These are phyloP conservation scores for Penicillium nordicum DNA, from an alignment of 2,329 filamentous ascomycete genomes.

Conservation along the genomic window DNA sequence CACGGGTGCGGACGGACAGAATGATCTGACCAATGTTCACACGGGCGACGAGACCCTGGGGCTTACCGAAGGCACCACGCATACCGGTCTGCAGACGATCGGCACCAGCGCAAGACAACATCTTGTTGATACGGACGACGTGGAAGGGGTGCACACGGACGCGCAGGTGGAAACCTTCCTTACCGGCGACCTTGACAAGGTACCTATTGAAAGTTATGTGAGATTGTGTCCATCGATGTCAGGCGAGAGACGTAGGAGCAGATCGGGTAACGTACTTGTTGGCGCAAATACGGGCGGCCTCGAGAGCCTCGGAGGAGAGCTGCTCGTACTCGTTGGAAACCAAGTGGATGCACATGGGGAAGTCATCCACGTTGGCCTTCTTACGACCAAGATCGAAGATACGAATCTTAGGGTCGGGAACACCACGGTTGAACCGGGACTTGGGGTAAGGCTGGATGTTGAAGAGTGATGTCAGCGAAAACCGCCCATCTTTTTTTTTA, in stretches of 20 bases:
- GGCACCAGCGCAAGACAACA: constrained; percentile 99
- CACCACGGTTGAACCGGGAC: constrained; percentile 99
- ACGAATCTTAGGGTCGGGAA: constrained; percentile 74
- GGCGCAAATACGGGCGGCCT: constrained; percentile 99
- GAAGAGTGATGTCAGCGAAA: constrained; percentile 22
- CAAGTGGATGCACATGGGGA: constrained; percentile 98
- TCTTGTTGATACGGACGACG: constrained; percentile 99
- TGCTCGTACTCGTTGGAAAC: constrained; percentile 99
- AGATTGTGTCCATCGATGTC: constrained; percentile 1
- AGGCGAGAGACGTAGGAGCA: background rate
- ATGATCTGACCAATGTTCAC: constrained; percentile 99
- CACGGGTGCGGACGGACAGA: constrained; percentile 94
- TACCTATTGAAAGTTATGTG: constrained; percentile 45
- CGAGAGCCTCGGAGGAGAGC: constrained; percentile 98
- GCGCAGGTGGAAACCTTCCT: constrained; percentile 69
- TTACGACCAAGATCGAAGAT: constrained; percentile 99
- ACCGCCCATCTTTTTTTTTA: background rate
- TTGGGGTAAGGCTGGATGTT: constrained; percentile 82
- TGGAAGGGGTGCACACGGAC: constrained; percentile 96
- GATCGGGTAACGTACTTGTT: constrained; percentile 71
- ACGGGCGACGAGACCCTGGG: constrained; percentile 97
- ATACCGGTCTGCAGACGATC: constrained; percentile 99
- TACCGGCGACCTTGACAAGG: constrained; percentile 66
- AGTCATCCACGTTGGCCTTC: constrained; percentile 98
- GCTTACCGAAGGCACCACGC: constrained; percentile 99